Base-by-base conservation (phyloP, 2,329 filamentous ascomycete species). In the Alternaria rosae region DNA sequence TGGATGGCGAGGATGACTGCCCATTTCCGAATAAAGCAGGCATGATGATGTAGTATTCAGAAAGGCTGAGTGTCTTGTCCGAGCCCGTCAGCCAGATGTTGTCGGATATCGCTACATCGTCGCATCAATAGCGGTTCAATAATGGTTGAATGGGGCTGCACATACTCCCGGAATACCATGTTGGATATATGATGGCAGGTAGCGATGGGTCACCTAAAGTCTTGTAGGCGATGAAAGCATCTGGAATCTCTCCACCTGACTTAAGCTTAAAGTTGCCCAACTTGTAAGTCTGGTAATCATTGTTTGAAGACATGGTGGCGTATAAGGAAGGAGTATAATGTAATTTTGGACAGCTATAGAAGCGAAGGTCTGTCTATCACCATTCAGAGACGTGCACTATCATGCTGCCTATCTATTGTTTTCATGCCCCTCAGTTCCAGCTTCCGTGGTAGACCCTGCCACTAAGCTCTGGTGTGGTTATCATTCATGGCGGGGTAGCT, bases 1-100 rank as follows among this genome's bases (percentile, higher is more conserved):
- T 92, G 13, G 88, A 91, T 0, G 90, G 90, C 0, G 88, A 90
- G 1, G 85, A 88, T 1, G 88, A 91, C 72, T 92, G 85, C 3
- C 88, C 85, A 67, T 92, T 91, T 6, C 89, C 89, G 68, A 92
- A 91, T 4, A 92, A 81, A 0, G 89, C 90, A 0, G 87, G 84
- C 64, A 92, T 86, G 70, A 92, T 85, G 61, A 92, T 91, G 78
- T 87, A 91, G 79, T 89, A 91, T 48, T 87, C 84, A 13, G 82
- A 80, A 0, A 91, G 90, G 63, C 85, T 85, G 44, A 94, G 82
- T 0, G 88, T 85, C 74, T 88, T 91, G 67, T 87, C 84, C 6
- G 85, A 76, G 12, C 90, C 89, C 43, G 92, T 85, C 11, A 94
- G 85, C 91, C 91, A 93, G 74, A 91, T 84, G 62, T 94, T 94